Base-by-base conservation (phyloP, 73 alveolate species). In the Blepharisma stoltei region DNA sequence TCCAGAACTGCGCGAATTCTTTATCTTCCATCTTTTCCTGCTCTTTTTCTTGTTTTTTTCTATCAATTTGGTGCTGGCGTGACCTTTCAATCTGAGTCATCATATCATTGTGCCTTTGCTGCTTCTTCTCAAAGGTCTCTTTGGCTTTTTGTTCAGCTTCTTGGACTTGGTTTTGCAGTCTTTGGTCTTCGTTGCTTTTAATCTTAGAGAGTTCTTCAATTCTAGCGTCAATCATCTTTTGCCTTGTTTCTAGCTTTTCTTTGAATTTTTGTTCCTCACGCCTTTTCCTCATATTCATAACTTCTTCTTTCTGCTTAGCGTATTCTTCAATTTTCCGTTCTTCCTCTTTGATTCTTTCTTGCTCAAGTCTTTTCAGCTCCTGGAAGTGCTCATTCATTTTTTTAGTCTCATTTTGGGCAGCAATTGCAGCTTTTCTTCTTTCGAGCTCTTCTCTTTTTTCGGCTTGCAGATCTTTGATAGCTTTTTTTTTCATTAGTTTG, bases 1-100 rank as follows among this genome's bases (percentile, higher is more conserved):
- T 90, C 95, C 95, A 93, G 67, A 80, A 92, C 69, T 88, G 91
- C 7, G 82, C 67, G 86, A 88, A 93, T 71, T 90, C 89, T 55
- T 80, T 66, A 67, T 90, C 90, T 53, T 93, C 97, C 45, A 76
- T 43, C 55, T 73, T 76, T 44, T 80, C 88, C 55, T 78, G 76
- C 20, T 71, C 78, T 79, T 81, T 83, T 70, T 88, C 95, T 14
- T 88, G 89, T 75, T 55, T 79, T 70, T 83, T 90, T 37, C 79
- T 84, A 11, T 81, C 79, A 8, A 81, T 93, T n/a, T 85, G 82
- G 25, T 77, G 80, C 50, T 82, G 71, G 48, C 95, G 80, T 23
- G 86, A 77, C 75, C 78, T 82, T 66, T 93, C 95, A 69, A 93
- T 93, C 18, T 90, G 94, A n/a, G 66, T 76, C 53, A 78, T 43